Evolutionary conservation across 139 green algal species (phyloP), one percentile per base, ranked within the genome.

Genomic region (Nannochloris sp.): DNA sequence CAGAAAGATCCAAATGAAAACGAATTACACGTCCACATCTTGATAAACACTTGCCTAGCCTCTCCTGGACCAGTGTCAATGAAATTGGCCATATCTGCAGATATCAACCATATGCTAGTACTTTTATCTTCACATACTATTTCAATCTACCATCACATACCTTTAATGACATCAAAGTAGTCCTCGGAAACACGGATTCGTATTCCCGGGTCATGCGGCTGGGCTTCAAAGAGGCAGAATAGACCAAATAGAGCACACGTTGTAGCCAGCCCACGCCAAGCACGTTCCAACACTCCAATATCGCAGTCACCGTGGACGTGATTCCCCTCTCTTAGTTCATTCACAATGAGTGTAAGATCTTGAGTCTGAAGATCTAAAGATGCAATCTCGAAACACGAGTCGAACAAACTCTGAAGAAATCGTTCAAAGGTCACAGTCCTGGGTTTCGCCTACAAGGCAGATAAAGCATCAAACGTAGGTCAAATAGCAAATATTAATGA

Each of bases 141-240:
- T 12, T 40, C 7, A 12, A 40, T 40, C 7, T 40, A 40, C 34
- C 7, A 40, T 11, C 34, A 44, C 55, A 10, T 12, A 61, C 68
- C 37, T 19, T 34, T 12, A 23, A 36, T 43, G 2, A 74, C 18
- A 53, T 21, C 9, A 53, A 53, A 53, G 46, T 53, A 53, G n/a
- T 21, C 46, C 7, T 53, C 46, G 18, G 16, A 25, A 21, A 53
- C 46, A 19, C 46, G 46, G 4, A 75, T 67, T 55, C 70, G 65
- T 12, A 70, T 60, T 18, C 15, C 29, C 16, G 37, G 40, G 8
- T 21, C 43, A 15, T 49, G 14, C 9, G 69, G 69, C 12, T 75
- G 69, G 4, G 69, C 69, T 5, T 50, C 27, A 21, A 70, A 69
- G 24, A 75, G 14, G 69, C 61, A 66, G 46, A 64, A 70, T n/a